Evolutionary conservation across 176 grass and related monocot genomes (phyloP).

Genomic region (barley (Hordeum vulgare)): DNA sequence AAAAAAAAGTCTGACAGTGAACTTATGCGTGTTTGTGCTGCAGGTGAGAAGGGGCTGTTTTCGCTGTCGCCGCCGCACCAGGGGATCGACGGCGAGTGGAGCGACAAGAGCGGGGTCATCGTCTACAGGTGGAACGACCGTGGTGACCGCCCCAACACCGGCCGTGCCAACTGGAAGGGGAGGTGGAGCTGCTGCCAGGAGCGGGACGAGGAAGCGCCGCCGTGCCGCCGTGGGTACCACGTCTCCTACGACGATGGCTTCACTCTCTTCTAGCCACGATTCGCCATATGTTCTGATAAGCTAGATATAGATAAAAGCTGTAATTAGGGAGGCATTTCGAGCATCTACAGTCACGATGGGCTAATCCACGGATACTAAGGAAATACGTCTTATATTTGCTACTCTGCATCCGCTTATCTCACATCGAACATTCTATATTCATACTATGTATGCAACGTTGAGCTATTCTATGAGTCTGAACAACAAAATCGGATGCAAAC

Average conservation of each 20-base stretch:
- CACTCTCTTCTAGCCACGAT: constrained; percentile 44
- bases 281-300: no score
- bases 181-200: constrained; percentile 82
- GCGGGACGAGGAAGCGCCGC: constrained; percentile 49
- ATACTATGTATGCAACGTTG: no score
- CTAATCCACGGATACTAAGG: no score
- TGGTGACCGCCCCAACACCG: constrained; percentile 39
- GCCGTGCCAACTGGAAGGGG: constrained; percentile 57
- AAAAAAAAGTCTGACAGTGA: no score
- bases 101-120: constrained; percentile 66
- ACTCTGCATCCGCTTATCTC: no score
- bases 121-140: constrained; percentile 78
- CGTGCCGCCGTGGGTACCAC: constrained; percentile 54
- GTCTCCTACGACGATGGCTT: constrained; percentile 74
- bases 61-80: constrained; percentile 70
- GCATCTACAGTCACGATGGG: no score
- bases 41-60: constrained; percentile 74
- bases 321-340: no score
- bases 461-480: no score
- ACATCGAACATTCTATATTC: no score
- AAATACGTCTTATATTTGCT: no score
- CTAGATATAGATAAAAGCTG: no score
- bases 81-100: constrained; percentile 88
- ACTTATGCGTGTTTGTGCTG: neutral
- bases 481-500: no score